These are phyloP conservation scores for Diaporthe vaccinii DNA, from an alignment of 2,329 filamentous ascomycete species.

Conservation along the genomic window DNA sequence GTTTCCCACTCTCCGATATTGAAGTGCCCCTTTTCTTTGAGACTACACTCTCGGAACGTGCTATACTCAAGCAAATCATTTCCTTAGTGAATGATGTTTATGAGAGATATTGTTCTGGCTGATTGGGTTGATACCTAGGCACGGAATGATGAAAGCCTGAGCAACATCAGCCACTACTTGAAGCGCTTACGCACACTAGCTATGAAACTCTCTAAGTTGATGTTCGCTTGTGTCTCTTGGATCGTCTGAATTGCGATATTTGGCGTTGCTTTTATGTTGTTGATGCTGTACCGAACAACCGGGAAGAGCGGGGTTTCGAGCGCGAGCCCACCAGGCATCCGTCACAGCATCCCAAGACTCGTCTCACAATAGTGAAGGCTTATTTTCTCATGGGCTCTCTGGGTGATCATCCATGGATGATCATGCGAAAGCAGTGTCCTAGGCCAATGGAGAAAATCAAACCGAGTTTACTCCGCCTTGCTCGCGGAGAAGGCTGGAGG, in stretches of 20 bases:
- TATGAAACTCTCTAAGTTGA: too few species aligned
- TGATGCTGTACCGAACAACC: neutral
- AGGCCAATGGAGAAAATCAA: constrained; percentile 8
- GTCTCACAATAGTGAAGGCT: neutral
- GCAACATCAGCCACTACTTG: too few species aligned
- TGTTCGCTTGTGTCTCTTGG: neutral
- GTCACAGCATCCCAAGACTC: neutral
- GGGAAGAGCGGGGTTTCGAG: neutral
- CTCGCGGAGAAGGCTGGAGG: constrained; percentile 24
- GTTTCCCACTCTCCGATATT: neutral
- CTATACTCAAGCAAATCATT: too few species aligned
- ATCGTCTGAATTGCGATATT: neutral
- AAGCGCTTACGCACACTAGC: too few species aligned
- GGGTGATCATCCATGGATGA: neutral
- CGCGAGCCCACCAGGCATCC: neutral
- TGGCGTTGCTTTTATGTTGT: neutral
- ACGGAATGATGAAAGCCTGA: too few species aligned
- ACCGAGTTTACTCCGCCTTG: constrained; percentile 31
- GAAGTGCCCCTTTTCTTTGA: neutral
- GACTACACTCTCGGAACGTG: too few species aligned
- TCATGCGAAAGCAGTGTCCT: constrained; percentile 8
- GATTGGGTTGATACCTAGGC: too few species aligned
- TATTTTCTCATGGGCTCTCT: neutral
- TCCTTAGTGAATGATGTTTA: too few species aligned
- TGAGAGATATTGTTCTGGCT: too few species aligned